These are phyloP conservation scores for Mucor lusitanicus DNA, from an alignment of 371 early-diverging fungal genomes.

Conservation along the genomic window DNA sequence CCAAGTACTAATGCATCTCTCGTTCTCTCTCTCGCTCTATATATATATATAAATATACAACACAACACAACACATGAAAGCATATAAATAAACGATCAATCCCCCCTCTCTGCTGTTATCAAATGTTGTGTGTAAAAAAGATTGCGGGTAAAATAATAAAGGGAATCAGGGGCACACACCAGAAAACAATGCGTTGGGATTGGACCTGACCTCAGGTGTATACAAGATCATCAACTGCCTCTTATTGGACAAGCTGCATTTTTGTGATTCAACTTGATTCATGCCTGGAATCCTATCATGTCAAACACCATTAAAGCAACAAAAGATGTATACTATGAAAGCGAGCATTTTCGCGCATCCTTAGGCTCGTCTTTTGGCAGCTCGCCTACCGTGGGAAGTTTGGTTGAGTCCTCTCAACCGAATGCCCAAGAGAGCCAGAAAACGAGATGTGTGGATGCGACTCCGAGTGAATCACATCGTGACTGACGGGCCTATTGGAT, in stretches of 20 bases:
- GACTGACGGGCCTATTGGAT: slow-evolving; percentile 3
- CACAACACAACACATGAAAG: background rate
- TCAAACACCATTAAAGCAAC: too few species aligned
- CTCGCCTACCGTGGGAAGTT: slow-evolving; percentile 9
- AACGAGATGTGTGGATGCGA: background rate
- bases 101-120: background rate
- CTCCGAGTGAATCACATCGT: slow-evolving; percentile 18
- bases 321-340: background rate
- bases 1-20: background rate
- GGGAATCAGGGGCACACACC: background rate
- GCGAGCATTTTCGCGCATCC: background rate
- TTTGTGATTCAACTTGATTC: background rate
- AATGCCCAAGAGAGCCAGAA: background rate
- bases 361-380: background rate
- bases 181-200: background rate
- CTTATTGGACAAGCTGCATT: slow-evolving; percentile 8
- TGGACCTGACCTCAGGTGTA: slow-evolving; percentile 9
- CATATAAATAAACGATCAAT: background rate
- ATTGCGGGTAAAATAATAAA: background rate
- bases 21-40: background rate
- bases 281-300: too few species aligned
- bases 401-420: background rate
- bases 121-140: background rate
- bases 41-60: too few species aligned
- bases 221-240: background rate